Base-by-base conservation (phyloP, 495 filamentous ascomycete genomes). In the Apiosordaria backusii region DNA sequence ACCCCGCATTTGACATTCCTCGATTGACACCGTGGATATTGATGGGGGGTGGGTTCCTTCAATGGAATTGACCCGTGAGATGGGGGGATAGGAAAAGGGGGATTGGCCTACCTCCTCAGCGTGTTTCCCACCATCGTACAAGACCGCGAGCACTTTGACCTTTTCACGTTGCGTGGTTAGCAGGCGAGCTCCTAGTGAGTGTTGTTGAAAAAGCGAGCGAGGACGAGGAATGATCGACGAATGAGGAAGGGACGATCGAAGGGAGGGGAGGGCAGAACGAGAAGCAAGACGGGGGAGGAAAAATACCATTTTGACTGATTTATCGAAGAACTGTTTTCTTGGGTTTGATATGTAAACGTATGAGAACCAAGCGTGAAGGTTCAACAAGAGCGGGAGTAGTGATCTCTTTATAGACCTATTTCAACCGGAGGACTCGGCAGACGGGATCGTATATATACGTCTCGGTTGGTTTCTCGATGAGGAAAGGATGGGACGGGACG, bases 71-170 rank as follows among this genome's bases (percentile, higher is more conserved):
- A 61, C 21, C 18, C 45, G 64, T 27, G 22, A 25, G 50, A 52
- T 6, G 23, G 18, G 13, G 4, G 26, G 53, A 29, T 15, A 10
- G n/a, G 25, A 64, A 29, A 57, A 62, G 22, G 53, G 57, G 69
- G 60, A 15, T 66, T 62, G 25, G 26, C 65, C 54, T 71, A 85
- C 83, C 71, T 86, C 68, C 67, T 83, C 64, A 68, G 80, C 82
- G 72, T 83, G 81, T 71, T 78, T 71, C 68, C 80, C 77, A 61
- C 84, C 84, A 68, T 86, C 84, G 75, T 86, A 86, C 63, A 86
- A 76, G 62, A 85, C 81, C 65, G 78, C 68, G 62, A 86, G 79
- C 68, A 86, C 83, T 74, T 86, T 86, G 77, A 84, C 82, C 82
- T 84, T 78, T 83, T 82, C 78, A 75, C 77, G 80, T 70, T 67